Percentiles rank a stretch among this genome's conserved stretches.
Conservation (phyloP, 2,329 filamentous ascomycete species). For the Alternaria alternata region DNA sequence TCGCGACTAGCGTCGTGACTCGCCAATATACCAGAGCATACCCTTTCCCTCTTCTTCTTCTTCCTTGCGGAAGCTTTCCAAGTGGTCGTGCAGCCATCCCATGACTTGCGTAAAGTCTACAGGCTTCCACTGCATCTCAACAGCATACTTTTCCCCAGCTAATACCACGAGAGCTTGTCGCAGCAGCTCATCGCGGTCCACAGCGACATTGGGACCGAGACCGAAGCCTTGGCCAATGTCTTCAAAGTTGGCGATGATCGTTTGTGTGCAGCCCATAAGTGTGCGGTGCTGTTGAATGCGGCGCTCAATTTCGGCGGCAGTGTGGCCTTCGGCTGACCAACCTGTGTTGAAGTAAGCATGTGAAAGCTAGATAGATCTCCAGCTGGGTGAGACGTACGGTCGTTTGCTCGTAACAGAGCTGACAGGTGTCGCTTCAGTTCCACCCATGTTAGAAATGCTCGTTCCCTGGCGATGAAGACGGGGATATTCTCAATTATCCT, state of each 20-base stretch:
- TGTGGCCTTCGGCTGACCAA: slow-evolving; percentile 42
- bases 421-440: slow-evolving; percentile 46
- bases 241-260: slow-evolving; percentile 42
- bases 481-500: slow-evolving; percentile 38
- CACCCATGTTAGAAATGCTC: slow-evolving; percentile 47
- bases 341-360: slow-evolving; percentile 29
- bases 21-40: slow-evolving; percentile 38
- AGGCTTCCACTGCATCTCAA: slow-evolving; percentile 43
- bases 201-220: slow-evolving; percentile 24
- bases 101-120: slow-evolving; percentile 43
- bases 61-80: slow-evolving; percentile 37
- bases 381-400: slow-evolving; percentile 31
- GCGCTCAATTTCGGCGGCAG: slow-evolving; percentile 39
- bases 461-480: slow-evolving; percentile 44
- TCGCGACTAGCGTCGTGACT: slow-evolving; percentile 11
- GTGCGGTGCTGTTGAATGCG: slow-evolving; percentile 46
- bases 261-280: slow-evolving; percentile 45
- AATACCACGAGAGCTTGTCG: slow-evolving; percentile 45
- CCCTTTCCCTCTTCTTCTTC: slow-evolving; percentile 41
- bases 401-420: slow-evolving; percentile 44
- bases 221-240: slow-evolving; percentile 39
- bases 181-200: slow-evolving; percentile 43
- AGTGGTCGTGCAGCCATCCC: slow-evolving; percentile 38
- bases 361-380: slow-evolving; percentile 1
- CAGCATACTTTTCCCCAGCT: slow-evolving; percentile 43